Percentiles rank a stretch among this genome's conserved stretches.
Evolutionary conservation across 2,329 filamentous ascomycete species (phyloP).

Genomic region (Dothideomycetes sp.): DNA sequence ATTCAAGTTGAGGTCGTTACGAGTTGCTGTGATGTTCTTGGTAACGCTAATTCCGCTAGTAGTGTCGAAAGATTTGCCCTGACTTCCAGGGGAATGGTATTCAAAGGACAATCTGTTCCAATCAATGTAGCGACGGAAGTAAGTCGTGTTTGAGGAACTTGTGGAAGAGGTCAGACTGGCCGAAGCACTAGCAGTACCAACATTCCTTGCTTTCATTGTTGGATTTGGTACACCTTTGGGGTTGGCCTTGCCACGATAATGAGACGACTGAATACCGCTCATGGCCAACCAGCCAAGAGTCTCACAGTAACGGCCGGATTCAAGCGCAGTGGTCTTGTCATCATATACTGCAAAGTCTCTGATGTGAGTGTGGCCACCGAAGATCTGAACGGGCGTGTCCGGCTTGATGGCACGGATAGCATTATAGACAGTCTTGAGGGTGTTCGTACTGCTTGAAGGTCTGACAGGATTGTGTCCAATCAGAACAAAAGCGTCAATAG

Average conservation of each 20-base stretch:
- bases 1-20: conserved; percentile 47
- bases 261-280: conserved; percentile 45
- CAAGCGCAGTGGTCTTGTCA: conserved; percentile 50
- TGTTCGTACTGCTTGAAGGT: conserved; percentile 35
- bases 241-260: conserved; percentile 35
- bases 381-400: conserved; percentile 52
- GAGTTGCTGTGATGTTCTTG: conserved; percentile 41
- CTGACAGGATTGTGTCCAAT: conserved; percentile 54
- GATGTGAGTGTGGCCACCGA: conserved; percentile 57
- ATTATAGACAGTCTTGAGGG: conserved; percentile 40
- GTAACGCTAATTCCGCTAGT: conserved; percentile 39
- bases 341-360: conserved; percentile 59
- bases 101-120: conserved; percentile 59
- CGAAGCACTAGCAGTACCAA: conserved; percentile 29
- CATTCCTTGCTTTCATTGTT: conserved; percentile 29
- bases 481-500: conserved; percentile 55
- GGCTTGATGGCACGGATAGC: conserved; percentile 51
- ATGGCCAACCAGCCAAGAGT: conserved; percentile 60
- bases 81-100: conserved; percentile 49
- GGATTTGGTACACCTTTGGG: conserved; percentile 37
- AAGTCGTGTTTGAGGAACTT: conserved; percentile 8
- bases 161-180: conserved; percentile 15
- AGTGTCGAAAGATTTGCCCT: conserved; percentile 42
- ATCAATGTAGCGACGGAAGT: conserved; percentile 32
- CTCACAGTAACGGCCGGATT: conserved; percentile 57